Conservation (phyloP, 1,284 basidiomycete genomes). For the Trametes polyzona region DNA sequence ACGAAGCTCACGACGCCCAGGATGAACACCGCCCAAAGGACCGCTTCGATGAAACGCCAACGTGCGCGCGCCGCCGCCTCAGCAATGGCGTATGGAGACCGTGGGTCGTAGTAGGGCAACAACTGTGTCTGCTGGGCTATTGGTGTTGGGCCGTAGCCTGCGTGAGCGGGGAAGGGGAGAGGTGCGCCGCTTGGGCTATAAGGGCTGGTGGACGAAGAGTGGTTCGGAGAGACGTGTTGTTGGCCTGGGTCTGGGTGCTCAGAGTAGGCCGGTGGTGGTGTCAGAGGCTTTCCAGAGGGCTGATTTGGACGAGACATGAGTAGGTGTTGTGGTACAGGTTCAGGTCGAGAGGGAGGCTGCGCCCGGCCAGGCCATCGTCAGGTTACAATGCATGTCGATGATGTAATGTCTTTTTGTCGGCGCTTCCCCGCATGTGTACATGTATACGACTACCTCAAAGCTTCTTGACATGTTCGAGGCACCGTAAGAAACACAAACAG, state of each 20-base stretch:
- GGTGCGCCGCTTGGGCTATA: conserved; percentile 15
- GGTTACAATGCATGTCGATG: not conserved
- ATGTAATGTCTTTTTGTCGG: not conserved
- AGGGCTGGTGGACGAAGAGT: conserved; percentile 15
- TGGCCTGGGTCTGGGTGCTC: conserved; percentile 24
- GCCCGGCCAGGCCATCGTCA: not conserved
- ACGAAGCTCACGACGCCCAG: conserved; percentile 29
- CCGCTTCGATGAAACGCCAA: conserved; percentile 35
- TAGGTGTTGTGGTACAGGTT: not conserved
- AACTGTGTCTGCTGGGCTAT: conserved; percentile 35
- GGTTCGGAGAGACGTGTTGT: conserved; percentile 11
- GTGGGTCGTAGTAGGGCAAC: conserved; percentile 39
- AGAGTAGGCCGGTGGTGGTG: conserved; percentile 35
- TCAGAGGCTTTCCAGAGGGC: conserved; percentile 28
- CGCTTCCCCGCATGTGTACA: not conserved
- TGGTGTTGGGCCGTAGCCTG: conserved; percentile 37
- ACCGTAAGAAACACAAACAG: too few relatives aligned
- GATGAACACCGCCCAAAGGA: conserved; percentile 35
- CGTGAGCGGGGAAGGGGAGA: conserved; percentile 28
- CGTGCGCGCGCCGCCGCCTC: conserved; percentile 34
- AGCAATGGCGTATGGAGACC: conserved; percentile 33
- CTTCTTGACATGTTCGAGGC: too few relatives aligned
- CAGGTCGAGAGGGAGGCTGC: not conserved
- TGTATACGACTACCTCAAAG: too few relatives aligned
- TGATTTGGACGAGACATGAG: conserved; percentile 14